Evolutionary conservation across 2,329 filamentous ascomycete species (phyloP).

Genomic region (Colletotrichum camelliae): DNA sequence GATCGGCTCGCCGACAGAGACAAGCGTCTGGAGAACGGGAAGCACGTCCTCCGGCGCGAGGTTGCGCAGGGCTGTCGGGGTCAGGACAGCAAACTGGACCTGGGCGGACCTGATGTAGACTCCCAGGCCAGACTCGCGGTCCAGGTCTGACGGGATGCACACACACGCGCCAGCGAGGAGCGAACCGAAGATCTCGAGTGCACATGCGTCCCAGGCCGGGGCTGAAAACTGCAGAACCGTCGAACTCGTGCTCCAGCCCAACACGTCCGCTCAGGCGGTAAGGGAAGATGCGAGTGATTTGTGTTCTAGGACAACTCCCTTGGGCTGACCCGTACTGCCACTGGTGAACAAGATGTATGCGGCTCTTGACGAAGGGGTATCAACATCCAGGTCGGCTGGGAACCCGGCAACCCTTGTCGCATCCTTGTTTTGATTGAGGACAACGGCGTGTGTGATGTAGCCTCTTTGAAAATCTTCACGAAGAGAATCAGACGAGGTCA

Average conservation of each 20-base stretch:
- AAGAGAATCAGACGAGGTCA: neutral
- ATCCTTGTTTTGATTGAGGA: neutral
- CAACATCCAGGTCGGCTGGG: neutral
- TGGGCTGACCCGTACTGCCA: neutral
- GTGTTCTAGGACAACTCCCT: neutral
- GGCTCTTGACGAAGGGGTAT: neutral
- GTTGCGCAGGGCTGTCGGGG: neutral
- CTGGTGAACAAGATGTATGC: neutral
- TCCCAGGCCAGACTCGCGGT: neutral
- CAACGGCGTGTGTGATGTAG: neutral
- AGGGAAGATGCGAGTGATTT: neutral
- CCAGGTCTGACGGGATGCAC: neutral
- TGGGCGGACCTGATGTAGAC: neutral
- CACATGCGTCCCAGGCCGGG: neutral
- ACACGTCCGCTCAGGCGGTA: neutral
- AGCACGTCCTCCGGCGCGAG: neutral
- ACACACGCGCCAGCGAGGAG: neutral
- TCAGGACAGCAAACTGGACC: neutral
- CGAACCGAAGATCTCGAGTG: neutral
- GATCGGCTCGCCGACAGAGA: slow-evolving; percentile 25
- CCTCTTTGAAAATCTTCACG: neutral
- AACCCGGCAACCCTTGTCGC: neutral
- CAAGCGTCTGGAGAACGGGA: neutral
- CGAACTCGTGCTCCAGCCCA: neutral
- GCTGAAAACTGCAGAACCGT: neutral